These are phyloP conservation scores for Solanum sparsipilum DNA, from an alignment of 257 asterid genomes.

Conservation along the genomic window DNA sequence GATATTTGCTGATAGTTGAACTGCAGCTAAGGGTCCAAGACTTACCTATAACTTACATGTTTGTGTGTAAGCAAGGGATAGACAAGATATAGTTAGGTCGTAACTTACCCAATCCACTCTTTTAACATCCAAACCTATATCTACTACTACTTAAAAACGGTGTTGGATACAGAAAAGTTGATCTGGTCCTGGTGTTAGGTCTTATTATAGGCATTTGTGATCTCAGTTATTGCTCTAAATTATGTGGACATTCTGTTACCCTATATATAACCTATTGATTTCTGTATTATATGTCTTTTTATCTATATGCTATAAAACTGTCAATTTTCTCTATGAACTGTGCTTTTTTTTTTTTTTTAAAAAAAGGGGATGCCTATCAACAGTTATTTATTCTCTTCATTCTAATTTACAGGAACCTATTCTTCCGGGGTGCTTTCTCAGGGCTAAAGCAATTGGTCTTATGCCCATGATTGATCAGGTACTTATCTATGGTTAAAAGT, in stretches of 20 bases:
- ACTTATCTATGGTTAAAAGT: background rate
- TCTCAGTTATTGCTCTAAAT: background rate
- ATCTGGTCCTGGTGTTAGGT: background rate
- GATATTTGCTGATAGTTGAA: background rate
- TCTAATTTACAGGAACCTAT: conserved; percentile 60
- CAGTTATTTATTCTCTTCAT: background rate
- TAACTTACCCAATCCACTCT: background rate
- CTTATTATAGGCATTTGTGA: background rate
- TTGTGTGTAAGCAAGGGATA: background rate
- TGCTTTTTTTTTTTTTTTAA: background rate
- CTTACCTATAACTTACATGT: background rate
- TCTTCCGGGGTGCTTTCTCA: conserved; percentile 88
- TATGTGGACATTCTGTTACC: background rate
- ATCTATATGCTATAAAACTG: background rate
- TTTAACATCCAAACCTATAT: background rate
- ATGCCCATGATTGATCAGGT: conserved; percentile 99
- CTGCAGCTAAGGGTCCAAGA: background rate
- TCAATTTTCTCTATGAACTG: background rate
- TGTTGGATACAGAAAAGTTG: background rate
- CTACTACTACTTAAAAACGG: background rate
- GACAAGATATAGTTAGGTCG: background rate
- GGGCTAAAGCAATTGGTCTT: conserved; percentile 95
- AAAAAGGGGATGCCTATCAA: background rate
- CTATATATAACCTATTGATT: background rate
- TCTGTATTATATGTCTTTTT: background rate